Evolutionary conservation across 306 rosid species (phyloP).

Genomic region (Quercus dentata): DNA sequence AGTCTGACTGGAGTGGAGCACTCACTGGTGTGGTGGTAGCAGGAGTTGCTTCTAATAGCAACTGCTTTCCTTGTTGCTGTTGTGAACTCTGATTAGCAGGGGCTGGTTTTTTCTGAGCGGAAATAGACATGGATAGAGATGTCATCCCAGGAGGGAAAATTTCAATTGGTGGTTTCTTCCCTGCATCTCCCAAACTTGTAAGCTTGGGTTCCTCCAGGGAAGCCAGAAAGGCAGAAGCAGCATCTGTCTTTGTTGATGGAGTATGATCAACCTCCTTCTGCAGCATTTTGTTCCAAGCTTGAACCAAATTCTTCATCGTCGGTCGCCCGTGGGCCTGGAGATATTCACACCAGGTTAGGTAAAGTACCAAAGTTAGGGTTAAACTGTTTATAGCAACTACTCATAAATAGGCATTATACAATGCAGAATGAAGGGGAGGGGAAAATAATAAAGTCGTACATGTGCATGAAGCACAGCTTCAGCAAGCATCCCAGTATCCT

Average conservation of each 20-base stretch:
- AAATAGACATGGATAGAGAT: constrained; percentile 64
- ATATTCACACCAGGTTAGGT: constrained; percentile 25
- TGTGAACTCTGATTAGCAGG: constrained; percentile 51
- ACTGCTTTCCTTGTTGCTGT: constrained; percentile 63
- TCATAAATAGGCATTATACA: neutral
- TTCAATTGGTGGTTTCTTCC: constrained; percentile 91
- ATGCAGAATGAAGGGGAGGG: neutral
- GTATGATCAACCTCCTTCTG: constrained; percentile 89
- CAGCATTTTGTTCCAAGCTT: constrained; percentile 87
- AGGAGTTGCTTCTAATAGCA: constrained; percentile 80
- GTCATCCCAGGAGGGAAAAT: constrained; percentile 94
- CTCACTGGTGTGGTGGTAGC: constrained; percentile 28
- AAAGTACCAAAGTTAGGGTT: constrained; percentile 10
- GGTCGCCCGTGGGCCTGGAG: constrained; percentile 96
- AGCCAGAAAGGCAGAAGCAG: constrained; percentile 84
- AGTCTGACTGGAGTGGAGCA: constrained; percentile 40
- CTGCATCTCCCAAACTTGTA: constrained; percentile 89
- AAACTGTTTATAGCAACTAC: neutral
- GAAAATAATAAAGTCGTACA: constrained; percentile 29
- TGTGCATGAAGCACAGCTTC: constrained; percentile 99
- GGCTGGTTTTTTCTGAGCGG: constrained; percentile 69
- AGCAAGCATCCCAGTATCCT: constrained; percentile 97
- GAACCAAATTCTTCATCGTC: constrained; percentile 84
- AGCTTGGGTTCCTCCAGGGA: constrained; percentile 96
- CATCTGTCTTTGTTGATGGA: constrained; percentile 68